Evolutionary conservation across 805 yeast species (phyloP), one percentile per base, ranked within the genome.

Genomic region (Komagataella pastoris): DNA sequence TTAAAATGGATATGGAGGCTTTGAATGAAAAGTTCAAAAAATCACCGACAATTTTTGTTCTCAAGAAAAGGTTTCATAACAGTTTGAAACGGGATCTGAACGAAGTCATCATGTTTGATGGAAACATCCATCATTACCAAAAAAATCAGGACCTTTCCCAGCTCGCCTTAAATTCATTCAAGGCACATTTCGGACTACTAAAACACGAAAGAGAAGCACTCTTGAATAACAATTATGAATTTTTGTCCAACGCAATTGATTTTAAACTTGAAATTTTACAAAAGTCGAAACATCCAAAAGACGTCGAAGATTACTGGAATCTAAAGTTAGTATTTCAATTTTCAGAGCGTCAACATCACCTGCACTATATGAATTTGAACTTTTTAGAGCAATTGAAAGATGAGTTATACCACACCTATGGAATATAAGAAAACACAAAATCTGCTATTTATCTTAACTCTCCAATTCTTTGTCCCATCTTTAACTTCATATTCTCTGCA

Each of bases 401-500:
- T 47, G 17, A n/a, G 46, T 21, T 50, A 12, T 47, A 45, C 46
- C 14, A 44, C 23, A 24, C 23, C 10, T 12, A 40, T 12, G 18
- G 24, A 46, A 43, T 23, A 17, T 17, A 18, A 18, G 23, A 18
- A 3, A 36, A 30, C 14, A 48, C n/a, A 17, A 24, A 12, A 6
- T 36, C 36, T 12, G 19, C n/a, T 14, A 30, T 30, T 21, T 14
- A 30, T 30, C 14, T 30, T 7, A 40, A 40, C 30, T 24, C 24
- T 4, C 97, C 96, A 47, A 90, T 69, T 8, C 77, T 61, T 68
- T 91, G 84, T 10, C 99, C 99, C 80, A 91, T 80, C 63, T 81
- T 80, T 48, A 93, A 89, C 56, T 72, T 76, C 58, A 88, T 83
- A n/a, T 95, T 95, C 14, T 76, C 75, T 48, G 75, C 70, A 47